Evolutionary conservation across 2,329 filamentous ascomycete genomes (phyloP), one percentile per base, ranked within the genome.

Genomic region (Fonsecaea monophora): DNA sequence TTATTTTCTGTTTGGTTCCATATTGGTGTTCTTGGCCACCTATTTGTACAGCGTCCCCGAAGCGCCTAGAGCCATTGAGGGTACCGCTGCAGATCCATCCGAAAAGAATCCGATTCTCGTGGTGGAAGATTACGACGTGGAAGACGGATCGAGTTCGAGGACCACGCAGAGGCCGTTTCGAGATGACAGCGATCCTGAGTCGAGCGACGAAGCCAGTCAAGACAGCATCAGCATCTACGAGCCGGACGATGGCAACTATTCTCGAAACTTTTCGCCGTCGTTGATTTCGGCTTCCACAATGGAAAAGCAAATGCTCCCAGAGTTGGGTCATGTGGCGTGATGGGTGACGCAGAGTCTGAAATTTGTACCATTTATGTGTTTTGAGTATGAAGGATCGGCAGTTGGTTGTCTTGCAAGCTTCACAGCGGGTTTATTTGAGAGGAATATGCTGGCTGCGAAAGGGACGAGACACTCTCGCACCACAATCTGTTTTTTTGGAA

Each of bases 1-100:
- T 18, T 74, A 97, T 92, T 97, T 96, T 77, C 74, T 96, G 45
- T 69, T 92, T 55, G 95, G 95, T 62, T 93, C 93, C 0, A 82
- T 84, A 12, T 81, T 95, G 59, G 94, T 98, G 5, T 81, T 97
- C 0, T 84, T 87, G 54, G 90, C 94, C 1, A 96, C 92, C 1
- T 97, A 93, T 76, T 83, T 97, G 13, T 97, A 97, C 82, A 92
- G 87, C 68, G 85, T 86, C 54, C 62, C 77, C 72, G 65, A 69
- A 8, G 32, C 60, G 9, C 54, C 65, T 35, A 58, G 56, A 12
- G 37, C 67, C 45, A 45, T 62, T 45, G 60, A 72, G 21, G 25
- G 9, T 13, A 54, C 53, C n/a, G n/a, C 25, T 45, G 30, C 56
- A 21, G 57, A 64, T 38, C 55, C 54, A 25, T n/a, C 61, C 32